Base-by-base conservation (phyloP, 108 stramenopile species). In the Nitzschia sp. region DNA sequence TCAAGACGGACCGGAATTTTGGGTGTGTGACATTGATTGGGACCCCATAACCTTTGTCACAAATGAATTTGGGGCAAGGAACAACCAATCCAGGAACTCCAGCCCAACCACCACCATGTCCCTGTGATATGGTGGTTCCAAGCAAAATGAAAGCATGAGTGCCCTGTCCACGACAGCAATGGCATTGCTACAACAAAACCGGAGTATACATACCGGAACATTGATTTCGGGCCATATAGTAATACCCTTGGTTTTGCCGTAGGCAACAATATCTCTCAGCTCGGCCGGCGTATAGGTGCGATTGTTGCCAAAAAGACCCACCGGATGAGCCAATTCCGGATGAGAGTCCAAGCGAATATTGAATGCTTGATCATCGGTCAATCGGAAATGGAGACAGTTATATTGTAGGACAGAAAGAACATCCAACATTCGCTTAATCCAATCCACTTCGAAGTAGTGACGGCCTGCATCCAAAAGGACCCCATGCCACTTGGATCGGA, bases 291-390 rank as follows among this genome's bases (percentile, higher is more conserved):
- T 69, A 65, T 64, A 78, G 2, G 15, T 52, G 8, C 40, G 46
- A 19, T 24, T 63, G 21, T 60, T 67, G 15, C 61, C 65, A 48
- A 71, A 41, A 7, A 58, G 14, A 12, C 59, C 38, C 7, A 70
- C 21, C 19, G 70, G 63, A 51, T 67, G 53, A 44, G 76, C 70
- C 69, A 77, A 43, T 7, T 55, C 41, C 10, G 76, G 76, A n/a
- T 69, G 59, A 9, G 70, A 59, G n/a, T 65, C 63, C 40, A 77
- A 43, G n/a, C 19, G 39, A 7, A 78, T 37, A 57, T 73, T 78
- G 46, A 78, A 78, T 6, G 72, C 15, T 65, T 82, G 81, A 72
- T 82, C 81, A 54, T 82, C 81, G 3, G 81, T 82, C 65, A 82
- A 52, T 41, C 81, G 73, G 24, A 82, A 79, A 53, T 82, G 81